Percentiles rank a stretch among this genome's conserved stretches.
Conservation (phyloP, 164 flowering plant species). For the Piper longum region DNA sequence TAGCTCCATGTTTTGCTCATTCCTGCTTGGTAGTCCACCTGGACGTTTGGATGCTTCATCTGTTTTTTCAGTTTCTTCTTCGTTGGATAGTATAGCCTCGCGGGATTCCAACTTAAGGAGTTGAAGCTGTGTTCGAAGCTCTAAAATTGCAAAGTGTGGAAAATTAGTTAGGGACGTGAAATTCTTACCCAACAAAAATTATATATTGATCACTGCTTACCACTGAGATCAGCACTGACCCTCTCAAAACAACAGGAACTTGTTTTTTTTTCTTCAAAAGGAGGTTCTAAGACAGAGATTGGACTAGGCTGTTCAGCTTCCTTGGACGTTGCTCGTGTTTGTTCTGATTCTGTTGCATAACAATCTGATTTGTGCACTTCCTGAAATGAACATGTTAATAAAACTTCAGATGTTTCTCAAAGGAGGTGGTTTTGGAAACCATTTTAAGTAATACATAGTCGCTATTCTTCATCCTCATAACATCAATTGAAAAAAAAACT, state of each 20-base stretch:
- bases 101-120: constrained; percentile 32
- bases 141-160: constrained; percentile 8
- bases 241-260: constrained; percentile 71
- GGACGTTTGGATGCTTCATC: background rate
- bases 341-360: constrained; percentile 28
- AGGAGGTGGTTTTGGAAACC: background rate
- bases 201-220: constrained; percentile 15
- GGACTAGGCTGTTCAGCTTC: constrained; percentile 78
- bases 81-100: constrained; percentile 39
- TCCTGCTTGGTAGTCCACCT: background rate
- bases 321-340: constrained; percentile 37
- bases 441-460: too few species aligned
- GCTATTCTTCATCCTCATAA: too few species aligned
- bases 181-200: background rate
- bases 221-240: constrained; percentile 67
- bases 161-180: background rate
- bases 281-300: constrained; percentile 59
- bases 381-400: background rate
- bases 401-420: too few species aligned
- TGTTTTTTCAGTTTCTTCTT: constrained; percentile 20
- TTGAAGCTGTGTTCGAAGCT: constrained; percentile 35
- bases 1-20: constrained; percentile 20
- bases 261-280: constrained; percentile 48
- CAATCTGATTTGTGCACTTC: background rate
- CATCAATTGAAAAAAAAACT: too few species aligned